Evolutionary conservation across 805 yeast genomes (phyloP).

Genomic region (Torulaspora indica): DNA sequence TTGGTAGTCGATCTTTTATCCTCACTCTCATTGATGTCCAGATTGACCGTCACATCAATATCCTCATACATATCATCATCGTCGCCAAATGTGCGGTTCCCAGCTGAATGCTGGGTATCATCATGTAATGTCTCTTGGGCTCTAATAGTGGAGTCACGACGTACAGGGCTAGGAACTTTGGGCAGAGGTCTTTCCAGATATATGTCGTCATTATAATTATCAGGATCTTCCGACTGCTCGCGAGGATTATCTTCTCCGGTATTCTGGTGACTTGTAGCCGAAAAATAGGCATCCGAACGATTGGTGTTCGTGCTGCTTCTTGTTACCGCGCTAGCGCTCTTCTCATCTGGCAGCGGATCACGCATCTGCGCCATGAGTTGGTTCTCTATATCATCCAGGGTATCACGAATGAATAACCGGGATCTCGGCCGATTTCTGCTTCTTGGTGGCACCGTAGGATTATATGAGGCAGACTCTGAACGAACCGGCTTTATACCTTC

Average conservation of each 20-base stretch:
- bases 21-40: slow-evolving; percentile 1
- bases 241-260: slow-evolving; percentile 9
- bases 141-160: slow-evolving; percentile 14
- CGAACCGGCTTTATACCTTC: slow-evolving; percentile 20
- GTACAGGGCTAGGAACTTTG: slow-evolving; percentile 14
- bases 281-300: slow-evolving; percentile 26
- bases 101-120: not conserved
- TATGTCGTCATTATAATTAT: slow-evolving; percentile 13
- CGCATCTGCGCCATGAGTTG: slow-evolving; percentile 21
- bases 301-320: slow-evolving; percentile 13
- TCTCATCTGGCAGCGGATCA: slow-evolving; percentile 4
- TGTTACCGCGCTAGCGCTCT: slow-evolving; percentile 7
- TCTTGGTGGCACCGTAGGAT: slow-evolving; percentile 35
- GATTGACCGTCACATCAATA: slow-evolving; percentile 13
- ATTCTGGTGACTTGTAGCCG: slow-evolving; percentile 22
- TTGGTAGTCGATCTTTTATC: slow-evolving; percentile 1
- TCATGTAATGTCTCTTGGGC: slow-evolving; percentile 1
- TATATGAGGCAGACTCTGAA: slow-evolving; percentile 21
- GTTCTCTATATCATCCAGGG: slow-evolving; percentile 21
- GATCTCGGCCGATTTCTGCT: slow-evolving; percentile 34
- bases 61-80: slow-evolving; percentile 24
- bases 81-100: not conserved
- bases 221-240: slow-evolving; percentile 1
- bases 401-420: slow-evolving; percentile 24
- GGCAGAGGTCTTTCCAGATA: slow-evolving; percentile 28